Evolutionary conservation across 2,329 filamentous ascomycete genomes (phyloP).

Genomic region (Rutstroemia sp.): DNA sequence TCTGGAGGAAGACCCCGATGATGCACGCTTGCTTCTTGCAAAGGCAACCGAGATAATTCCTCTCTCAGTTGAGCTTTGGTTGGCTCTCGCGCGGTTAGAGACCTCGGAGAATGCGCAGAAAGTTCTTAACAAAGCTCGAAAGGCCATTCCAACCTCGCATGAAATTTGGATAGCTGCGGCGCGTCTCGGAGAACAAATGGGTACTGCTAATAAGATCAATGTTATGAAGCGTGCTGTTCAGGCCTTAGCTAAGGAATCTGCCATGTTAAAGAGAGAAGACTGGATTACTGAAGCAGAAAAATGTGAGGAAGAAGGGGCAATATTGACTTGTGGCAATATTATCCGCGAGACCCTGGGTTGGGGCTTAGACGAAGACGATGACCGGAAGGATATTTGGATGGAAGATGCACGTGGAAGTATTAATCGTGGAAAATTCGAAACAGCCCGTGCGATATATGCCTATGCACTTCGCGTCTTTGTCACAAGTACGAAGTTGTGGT

Average conservation of each 20-base stretch:
- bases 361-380: slow-evolving; percentile 90
- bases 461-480: slow-evolving; percentile 86
- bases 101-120: slow-evolving; percentile 87
- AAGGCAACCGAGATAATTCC: slow-evolving; percentile 96
- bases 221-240: slow-evolving; percentile 94
- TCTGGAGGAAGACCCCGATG: slow-evolving; percentile 80
- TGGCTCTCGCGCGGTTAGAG: slow-evolving; percentile 85
- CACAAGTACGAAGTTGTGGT: slow-evolving; percentile 81
- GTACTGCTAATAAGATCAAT: slow-evolving; percentile 70
- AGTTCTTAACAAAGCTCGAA: slow-evolving; percentile 90
- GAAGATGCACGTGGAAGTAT: slow-evolving; percentile 84
- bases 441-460: slow-evolving; percentile 86
- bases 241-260: slow-evolving; percentile 79
- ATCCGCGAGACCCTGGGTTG: slow-evolving; percentile 90
- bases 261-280: slow-evolving; percentile 95
- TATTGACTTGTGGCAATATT: slow-evolving; percentile 81
- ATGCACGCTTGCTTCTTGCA: slow-evolving; percentile 80
- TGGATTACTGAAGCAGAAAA: slow-evolving; percentile 95
- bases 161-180: slow-evolving; percentile 97
- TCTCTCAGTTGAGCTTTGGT: slow-evolving; percentile 87
- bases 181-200: slow-evolving; percentile 79
- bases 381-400: slow-evolving; percentile 92
- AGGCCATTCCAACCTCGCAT: slow-evolving; percentile 85
- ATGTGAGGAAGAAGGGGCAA: slow-evolving; percentile 85
- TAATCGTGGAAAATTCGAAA: slow-evolving; percentile 76